phyloP scores from a whole-genome alignment of 129 eudicot species.

The Chrysanthemum seticuspe region DNA sequence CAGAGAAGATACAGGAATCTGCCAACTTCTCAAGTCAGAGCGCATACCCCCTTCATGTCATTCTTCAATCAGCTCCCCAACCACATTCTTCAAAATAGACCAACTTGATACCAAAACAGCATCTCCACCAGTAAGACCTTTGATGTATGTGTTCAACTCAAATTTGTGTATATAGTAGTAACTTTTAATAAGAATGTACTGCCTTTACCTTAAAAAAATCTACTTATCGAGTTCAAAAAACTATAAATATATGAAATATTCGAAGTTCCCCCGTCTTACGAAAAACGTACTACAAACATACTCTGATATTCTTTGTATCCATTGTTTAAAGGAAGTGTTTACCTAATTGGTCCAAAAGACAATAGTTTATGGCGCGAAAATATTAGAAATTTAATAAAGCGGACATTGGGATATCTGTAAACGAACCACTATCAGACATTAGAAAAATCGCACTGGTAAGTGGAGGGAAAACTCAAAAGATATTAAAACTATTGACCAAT shows the following conservation, averaged over 20 bases:
- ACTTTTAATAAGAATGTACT: neutral
- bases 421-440: no score
- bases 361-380: neutral
- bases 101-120: neutral
- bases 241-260: neutral
- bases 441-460: neutral
- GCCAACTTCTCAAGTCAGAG: neutral
- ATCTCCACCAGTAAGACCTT: neutral
- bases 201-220: neutral
- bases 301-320: no score
- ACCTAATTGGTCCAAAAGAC: neutral
- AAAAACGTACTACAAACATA: neutral
- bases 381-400: neutral
- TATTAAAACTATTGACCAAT: neutral
- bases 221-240: neutral
- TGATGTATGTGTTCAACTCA: neutral
- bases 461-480: neutral
- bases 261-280: neutral
- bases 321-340: no score
- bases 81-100: constrained; percentile 6
- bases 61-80: neutral
- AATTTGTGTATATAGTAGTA: neutral
- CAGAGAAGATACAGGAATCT: neutral
- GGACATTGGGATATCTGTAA: no score
- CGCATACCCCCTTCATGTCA: neutral